phyloP scores from a whole-genome alignment of 257 asterid species.

The Solanum pennellii region DNA sequence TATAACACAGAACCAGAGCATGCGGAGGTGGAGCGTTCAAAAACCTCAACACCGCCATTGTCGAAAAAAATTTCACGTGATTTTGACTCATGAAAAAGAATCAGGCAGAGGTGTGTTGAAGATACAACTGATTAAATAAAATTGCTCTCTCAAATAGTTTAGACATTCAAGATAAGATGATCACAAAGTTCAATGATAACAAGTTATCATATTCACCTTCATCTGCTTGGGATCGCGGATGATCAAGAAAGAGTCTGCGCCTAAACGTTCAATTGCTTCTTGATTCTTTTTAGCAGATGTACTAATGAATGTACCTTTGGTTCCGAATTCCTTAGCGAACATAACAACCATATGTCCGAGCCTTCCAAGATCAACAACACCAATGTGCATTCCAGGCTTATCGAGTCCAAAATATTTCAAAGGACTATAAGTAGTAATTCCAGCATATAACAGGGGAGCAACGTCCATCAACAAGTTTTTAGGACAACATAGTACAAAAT shows the following conservation, averaged over 20 bases:
- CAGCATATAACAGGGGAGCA: too few relatives aligned
- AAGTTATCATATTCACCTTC: conserved; percentile 22
- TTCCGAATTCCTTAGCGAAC: conserved; percentile 49
- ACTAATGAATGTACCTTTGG: conserved; percentile 40
- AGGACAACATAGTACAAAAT: too few relatives aligned
- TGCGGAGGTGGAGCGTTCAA: too few relatives aligned
- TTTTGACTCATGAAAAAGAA: neutral
- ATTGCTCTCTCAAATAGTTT: neutral
- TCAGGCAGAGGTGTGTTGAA: neutral
- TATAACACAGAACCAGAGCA: too few relatives aligned
- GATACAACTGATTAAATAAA: neutral
- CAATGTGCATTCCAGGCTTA: conserved; percentile 32
- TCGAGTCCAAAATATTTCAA: conserved; percentile 41
- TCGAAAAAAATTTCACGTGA: neutral
- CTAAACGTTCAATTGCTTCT: conserved; percentile 33
- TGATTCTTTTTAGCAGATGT: conserved; percentile 30
- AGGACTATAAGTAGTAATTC: neutral
- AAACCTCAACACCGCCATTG: neutral
- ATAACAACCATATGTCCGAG: conserved; percentile 46
- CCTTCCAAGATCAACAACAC: conserved; percentile 47
- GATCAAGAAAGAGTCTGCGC: conserved; percentile 40
- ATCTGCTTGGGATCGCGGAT: conserved; percentile 28
- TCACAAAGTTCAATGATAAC: neutral
- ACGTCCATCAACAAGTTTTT: too few relatives aligned
- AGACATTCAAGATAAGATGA: neutral